These are phyloP conservation scores for Zymoseptoria crescenta DNA, from an alignment of 2,329 filamentous ascomycete species.

Conservation along the genomic window DNA sequence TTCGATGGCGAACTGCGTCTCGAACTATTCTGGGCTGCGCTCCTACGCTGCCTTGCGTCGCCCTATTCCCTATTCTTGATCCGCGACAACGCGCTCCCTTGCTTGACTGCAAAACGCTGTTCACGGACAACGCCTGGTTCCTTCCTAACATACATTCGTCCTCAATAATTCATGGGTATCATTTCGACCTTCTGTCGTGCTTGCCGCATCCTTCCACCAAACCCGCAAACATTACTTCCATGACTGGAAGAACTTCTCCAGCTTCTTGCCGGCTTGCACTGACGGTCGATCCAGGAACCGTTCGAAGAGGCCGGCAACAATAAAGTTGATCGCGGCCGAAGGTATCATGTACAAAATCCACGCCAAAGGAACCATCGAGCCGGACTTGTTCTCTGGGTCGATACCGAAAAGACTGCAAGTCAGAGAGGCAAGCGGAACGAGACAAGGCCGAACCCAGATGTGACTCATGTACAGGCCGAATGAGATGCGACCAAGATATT, in stretches of 20 bases:
- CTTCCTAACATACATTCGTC: too few relatives aligned
- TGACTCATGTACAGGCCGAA: conserved; percentile 42
- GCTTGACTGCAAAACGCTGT: too few relatives aligned
- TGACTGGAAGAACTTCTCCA: conserved; percentile 12
- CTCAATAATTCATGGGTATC: too few relatives aligned
- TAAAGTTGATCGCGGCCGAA: conserved; percentile 8
- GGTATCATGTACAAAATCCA: conserved; percentile 5
- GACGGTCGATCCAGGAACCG: conserved; percentile 9
- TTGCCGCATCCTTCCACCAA: neutral
- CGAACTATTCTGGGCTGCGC: too few relatives aligned
- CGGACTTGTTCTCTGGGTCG: neutral
- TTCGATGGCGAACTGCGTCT: too few relatives aligned
- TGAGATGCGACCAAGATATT: conserved; percentile 54
- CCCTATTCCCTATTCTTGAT: too few relatives aligned
- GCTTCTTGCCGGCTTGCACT: conserved; percentile 6
- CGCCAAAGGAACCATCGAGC: neutral
- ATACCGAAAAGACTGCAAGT: conserved; percentile 1
- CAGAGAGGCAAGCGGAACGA: neutral
- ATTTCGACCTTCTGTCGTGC: too few relatives aligned
- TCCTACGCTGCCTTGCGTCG: too few relatives aligned
- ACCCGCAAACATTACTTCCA: neutral
- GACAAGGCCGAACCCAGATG: conserved; percentile 10
- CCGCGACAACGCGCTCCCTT: too few relatives aligned
- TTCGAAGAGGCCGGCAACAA: conserved; percentile 10
- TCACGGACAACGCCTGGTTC: too few relatives aligned